phyloP scores from a whole-genome alignment of 371 early-diverging fungal species.

The Mycotypha africana region DNA sequence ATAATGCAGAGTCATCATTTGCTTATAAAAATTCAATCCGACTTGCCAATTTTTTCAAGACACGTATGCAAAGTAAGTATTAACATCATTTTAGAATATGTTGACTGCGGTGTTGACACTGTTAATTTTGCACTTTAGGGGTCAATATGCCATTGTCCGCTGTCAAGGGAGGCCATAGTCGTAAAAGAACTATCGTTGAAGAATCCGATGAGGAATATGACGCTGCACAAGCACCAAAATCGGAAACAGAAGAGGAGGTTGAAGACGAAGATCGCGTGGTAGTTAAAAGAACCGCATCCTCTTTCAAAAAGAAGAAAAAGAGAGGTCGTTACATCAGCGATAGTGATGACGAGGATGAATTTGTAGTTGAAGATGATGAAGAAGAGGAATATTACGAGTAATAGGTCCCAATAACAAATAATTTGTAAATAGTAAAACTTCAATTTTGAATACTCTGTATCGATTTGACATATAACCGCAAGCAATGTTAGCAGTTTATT shows the following conservation, averaged over 20 bases:
- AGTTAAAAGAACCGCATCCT: too few species aligned
- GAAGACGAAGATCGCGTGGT: too few species aligned
- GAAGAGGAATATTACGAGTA: conserved; percentile 7
- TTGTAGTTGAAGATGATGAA: conserved; percentile 11
- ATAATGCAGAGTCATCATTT: conserved; percentile 57
- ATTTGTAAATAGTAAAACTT: too few species aligned
- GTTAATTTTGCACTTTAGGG: too few species aligned
- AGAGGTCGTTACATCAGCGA: conserved; percentile 28
- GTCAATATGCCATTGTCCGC: conserved; percentile 41
- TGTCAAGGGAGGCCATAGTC: conserved; percentile 19
- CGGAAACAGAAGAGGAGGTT: conserved; percentile 29
- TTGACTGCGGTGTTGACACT: too few species aligned
- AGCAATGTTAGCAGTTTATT: too few species aligned
- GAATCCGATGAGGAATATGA: conserved; percentile 46
- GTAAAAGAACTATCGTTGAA: conserved; percentile 11
- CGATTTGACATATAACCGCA: too few species aligned
- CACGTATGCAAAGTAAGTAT: conserved; percentile 40
- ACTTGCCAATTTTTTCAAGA: conserved; percentile 53
- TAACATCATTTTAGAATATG: conserved; percentile 19
- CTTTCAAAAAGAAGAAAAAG: conserved; percentile 14
- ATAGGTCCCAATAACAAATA: neutral
- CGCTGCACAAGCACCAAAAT: conserved; percentile 15
- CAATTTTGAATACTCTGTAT: too few species aligned
- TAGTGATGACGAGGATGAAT: conserved; percentile 32
- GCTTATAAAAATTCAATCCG: conserved; percentile 55